Conservation (phyloP, 148 eudicot genomes). For the Pharnaceum exiguum region DNA sequence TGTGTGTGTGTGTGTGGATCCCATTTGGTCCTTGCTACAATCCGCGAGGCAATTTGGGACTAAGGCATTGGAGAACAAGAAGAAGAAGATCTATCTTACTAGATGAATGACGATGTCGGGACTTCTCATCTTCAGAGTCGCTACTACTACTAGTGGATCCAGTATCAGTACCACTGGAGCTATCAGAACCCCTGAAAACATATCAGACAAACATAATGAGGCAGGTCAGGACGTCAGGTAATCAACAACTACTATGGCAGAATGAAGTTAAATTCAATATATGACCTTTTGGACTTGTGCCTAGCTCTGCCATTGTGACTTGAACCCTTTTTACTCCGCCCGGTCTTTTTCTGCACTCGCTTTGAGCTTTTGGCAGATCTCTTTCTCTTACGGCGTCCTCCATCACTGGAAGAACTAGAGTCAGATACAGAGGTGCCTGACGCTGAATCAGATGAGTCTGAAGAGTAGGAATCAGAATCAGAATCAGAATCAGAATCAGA, state of each 20-base stretch:
- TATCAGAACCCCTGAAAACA: conserved; percentile 53
- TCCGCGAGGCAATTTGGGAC: no score
- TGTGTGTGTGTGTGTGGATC: no score
- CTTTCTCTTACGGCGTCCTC: conserved; percentile 68
- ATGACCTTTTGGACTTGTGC: conserved; percentile 49
- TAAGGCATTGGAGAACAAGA: no score
- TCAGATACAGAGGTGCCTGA: conserved; percentile 41
- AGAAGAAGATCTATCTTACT: conserved; percentile 47
- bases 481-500: conserved; percentile 31
- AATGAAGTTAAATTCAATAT: conserved; percentile 1
- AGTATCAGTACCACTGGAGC: conserved; percentile 61
- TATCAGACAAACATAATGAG: not conserved
- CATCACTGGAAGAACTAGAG: conserved; percentile 79
- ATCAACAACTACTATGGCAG: not conserved
- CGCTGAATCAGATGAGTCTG: conserved; percentile 55
- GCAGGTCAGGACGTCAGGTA: not conserved
- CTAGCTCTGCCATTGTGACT: conserved; percentile 32
- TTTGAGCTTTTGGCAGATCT: conserved; percentile 49
- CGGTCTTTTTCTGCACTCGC: conserved; percentile 31
- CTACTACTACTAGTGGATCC: conserved; percentile 41
- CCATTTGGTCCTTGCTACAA: no score
- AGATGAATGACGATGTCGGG: conserved; percentile 31
- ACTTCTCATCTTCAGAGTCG: conserved; percentile 61
- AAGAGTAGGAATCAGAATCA: conserved; percentile 33
- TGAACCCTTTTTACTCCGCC: conserved; percentile 32